Percentiles rank a stretch among this genome's conserved stretches.
Conservation (phyloP, 345 rosid species). For the Gossypium turneri region DNA sequence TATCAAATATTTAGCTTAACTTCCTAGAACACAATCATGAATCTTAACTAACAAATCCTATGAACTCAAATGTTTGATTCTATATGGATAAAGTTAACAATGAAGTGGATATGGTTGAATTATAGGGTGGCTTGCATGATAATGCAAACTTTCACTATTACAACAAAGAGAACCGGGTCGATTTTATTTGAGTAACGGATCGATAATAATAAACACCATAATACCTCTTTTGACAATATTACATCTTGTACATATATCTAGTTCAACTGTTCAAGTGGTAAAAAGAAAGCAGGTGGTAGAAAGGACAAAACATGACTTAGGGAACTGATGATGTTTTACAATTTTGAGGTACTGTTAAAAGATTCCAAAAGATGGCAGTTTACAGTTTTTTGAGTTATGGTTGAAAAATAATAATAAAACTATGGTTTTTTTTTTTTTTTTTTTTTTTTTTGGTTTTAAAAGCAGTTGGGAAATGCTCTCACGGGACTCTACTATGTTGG, state of each 20-base stretch:
- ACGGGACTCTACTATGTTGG: slow-evolving; percentile 15
- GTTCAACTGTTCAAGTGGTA: not conserved
- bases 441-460: not conserved
- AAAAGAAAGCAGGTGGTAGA: not conserved
- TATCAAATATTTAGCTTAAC: slow-evolving; percentile 14
- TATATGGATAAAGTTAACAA: too few species aligned
- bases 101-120: too few species aligned
- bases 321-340: slow-evolving; percentile 3
- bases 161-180: accelerated
- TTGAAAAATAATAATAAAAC: not conserved
- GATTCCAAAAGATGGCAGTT: slow-evolving; percentile 14
- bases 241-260: too few species aligned
- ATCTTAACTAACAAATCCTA: not conserved
- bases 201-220: too few species aligned
- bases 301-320: not conserved
- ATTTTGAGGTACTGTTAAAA: not conserved
- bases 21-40: not conserved
- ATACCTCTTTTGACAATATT: too few species aligned
- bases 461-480: slow-evolving; percentile 25
- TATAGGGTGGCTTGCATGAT: too few species aligned
- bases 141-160: too few species aligned
- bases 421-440: not conserved
- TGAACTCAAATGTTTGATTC: not conserved
- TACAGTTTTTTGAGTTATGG: slow-evolving; percentile 1
- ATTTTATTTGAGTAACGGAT: too few species aligned